Conservation (phyloP, 495 filamentous ascomycete genomes). For the Apiosordaria backusii region DNA sequence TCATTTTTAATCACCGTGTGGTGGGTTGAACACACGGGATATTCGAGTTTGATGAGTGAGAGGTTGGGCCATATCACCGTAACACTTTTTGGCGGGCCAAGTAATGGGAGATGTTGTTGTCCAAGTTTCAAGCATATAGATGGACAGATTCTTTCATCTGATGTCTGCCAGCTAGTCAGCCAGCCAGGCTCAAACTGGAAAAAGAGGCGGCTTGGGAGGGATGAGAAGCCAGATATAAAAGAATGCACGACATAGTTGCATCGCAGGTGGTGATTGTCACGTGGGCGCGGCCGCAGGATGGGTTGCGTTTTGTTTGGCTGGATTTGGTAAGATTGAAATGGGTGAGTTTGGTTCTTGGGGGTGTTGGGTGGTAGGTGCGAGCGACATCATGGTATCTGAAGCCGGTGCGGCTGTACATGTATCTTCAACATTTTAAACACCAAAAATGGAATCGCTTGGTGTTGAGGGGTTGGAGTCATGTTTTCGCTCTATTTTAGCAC, state of each 20-base stretch:
- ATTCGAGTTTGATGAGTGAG: too few species aligned
- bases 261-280: conserved; percentile 35
- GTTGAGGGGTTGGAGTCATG: not conserved
- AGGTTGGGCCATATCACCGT: too few species aligned
- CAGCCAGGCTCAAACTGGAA: too few species aligned
- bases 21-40: too few species aligned
- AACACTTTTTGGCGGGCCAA: too few species aligned
- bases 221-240: conserved; percentile 14
- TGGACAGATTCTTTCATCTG: too few species aligned
- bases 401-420: too few species aligned
- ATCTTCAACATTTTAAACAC: not conserved
- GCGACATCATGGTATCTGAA: not conserved
- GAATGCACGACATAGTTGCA: conserved; percentile 40
- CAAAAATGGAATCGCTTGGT: not conserved
- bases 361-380: not conserved
- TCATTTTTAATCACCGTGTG: too few species aligned
- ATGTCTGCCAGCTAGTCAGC: too few species aligned
- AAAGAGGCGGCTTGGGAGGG: not conserved
- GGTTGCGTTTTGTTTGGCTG: not conserved
- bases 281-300: conserved; percentile 22
- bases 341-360: not conserved
- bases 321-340: not conserved
- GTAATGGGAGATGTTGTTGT: too few species aligned
- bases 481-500: not conserved
- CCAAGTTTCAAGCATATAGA: too few species aligned